phyloP scores from a whole-genome alignment of 1,284 basidiomycete species.

The Ganoderma boninense region DNA sequence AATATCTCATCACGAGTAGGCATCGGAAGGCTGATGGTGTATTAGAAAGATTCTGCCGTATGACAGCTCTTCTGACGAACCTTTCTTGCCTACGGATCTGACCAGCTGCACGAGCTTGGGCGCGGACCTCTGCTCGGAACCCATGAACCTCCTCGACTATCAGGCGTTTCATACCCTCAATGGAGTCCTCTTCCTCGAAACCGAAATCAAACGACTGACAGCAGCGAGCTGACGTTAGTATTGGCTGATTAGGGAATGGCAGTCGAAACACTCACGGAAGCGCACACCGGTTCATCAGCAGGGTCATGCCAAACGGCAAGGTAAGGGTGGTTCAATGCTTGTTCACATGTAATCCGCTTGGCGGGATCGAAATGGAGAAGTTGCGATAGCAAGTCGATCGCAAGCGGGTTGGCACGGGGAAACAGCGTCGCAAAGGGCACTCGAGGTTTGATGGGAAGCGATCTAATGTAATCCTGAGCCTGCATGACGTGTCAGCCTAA shows the following conservation, averaged over 20 bases:
- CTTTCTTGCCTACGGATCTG: slow-evolving; percentile 79
- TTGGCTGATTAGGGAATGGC: too few species aligned
- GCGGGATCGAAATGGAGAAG: slow-evolving; percentile 97
- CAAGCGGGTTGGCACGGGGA: slow-evolving; percentile 92
- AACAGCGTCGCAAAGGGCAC: slow-evolving; percentile 93
- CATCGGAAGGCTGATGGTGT: slow-evolving; percentile 66
- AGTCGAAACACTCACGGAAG: slow-evolving; percentile 22
- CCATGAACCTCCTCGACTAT: slow-evolving; percentile 93
- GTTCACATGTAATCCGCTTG: slow-evolving; percentile 94
- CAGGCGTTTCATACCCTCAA: slow-evolving; percentile 96
- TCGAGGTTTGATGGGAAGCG: slow-evolving; percentile 94
- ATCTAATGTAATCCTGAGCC: slow-evolving; percentile 99
- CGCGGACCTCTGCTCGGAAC: slow-evolving; percentile 89
- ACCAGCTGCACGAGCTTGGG: slow-evolving; percentile 73
- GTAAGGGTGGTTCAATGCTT: slow-evolving; percentile 96
- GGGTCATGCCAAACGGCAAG: slow-evolving; percentile 95
- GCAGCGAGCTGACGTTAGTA: not conserved
- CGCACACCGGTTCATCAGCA: slow-evolving; percentile 86
- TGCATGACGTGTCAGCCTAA: slow-evolving; percentile 39
- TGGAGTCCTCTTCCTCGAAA: slow-evolving; percentile 97
- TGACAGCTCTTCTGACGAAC: slow-evolving; percentile 44
- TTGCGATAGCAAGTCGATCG: slow-evolving; percentile 91
- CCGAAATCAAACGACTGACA: slow-evolving; percentile 92
- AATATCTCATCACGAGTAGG: slow-evolving; percentile 83
- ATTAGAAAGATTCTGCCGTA: not conserved